Base-by-base conservation (phyloP, 2,329 filamentous ascomycete genomes). In the Chalaropsis thielavioides region DNA sequence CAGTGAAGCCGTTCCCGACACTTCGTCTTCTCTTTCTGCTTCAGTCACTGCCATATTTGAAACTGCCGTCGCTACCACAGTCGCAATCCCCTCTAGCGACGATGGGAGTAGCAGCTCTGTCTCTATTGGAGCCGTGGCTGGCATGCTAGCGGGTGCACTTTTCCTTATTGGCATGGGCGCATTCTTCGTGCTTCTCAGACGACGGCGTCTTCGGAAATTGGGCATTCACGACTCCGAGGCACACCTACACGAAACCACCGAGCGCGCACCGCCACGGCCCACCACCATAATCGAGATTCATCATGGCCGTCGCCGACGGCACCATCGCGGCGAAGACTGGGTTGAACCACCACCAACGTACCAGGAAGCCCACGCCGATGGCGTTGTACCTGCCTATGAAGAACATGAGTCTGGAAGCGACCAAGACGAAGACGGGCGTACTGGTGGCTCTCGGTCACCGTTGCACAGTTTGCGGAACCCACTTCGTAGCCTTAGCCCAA, bases 351-450 rank as follows among this genome's bases (percentile, higher is more conserved):
- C 65, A 31, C 65, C 65, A 22, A 66, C 65, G 2, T 66, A 66
- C 24, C 65, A 66, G 24, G 65, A 66, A 58, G 65, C 65, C 31
- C 65, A 66, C n/a, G 65, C 65, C 11, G 65, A 66, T 6, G 65
- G 65, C 22, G 49, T 65, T 51, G 65, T 66, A 8, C 65, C 65
- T 15, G 62, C 65, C 11, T 66, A 66, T 19, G 65, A 66, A 54
- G 62, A 56, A 31, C 54, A 66, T 11, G 64, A 65, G 13, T 62
- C 46, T 7, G 64, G 64, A n/a, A 62, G 58, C 17, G 59, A 62
- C 44, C 59, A 58, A 49, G 64, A 65, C 43, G 40, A 44, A 31
- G 64, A 62, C 31, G 24, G 31, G 27, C 15, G 43, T 15, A 62
- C 59, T 13, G 44, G 46, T 8, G 64, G 60, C 19, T 62, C 46